phyloP scores from a whole-genome alignment of 1,139 yeast genomes.

The Candida mesenterica region DNA sequence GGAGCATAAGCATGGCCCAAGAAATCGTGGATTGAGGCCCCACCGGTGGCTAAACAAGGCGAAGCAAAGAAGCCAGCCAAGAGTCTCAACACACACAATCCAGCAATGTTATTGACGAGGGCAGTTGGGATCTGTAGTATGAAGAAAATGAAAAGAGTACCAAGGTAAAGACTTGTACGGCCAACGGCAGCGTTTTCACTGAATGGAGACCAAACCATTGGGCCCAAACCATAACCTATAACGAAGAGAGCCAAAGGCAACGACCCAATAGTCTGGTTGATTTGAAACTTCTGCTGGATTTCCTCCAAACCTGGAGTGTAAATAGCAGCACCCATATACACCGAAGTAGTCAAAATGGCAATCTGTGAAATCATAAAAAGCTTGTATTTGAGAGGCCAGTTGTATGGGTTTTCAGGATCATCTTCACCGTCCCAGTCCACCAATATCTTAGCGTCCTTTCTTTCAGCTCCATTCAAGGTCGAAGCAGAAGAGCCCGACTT shows the following conservation, averaged over 20 bases:
- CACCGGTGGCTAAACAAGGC: slow-evolving; percentile 38
- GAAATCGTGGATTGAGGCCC: slow-evolving; percentile 34
- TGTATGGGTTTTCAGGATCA: slow-evolving; percentile 58
- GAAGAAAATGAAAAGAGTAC: slow-evolving; percentile 28
- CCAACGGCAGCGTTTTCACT: slow-evolving; percentile 49
- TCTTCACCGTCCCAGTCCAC: slow-evolving; percentile 48
- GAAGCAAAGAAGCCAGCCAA: slow-evolving; percentile 35
- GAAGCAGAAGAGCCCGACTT: slow-evolving; percentile 2
- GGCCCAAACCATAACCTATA: slow-evolving; percentile 40
- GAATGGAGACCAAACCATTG: slow-evolving; percentile 37
- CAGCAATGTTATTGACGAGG: slow-evolving; percentile 27
- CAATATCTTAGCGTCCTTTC: slow-evolving; percentile 9
- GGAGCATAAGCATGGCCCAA: slow-evolving; percentile 27
- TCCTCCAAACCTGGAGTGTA: slow-evolving; percentile 54
- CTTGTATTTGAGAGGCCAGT: slow-evolving; percentile 49
- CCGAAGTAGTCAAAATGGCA: slow-evolving; percentile 47
- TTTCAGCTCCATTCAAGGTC: neutral
- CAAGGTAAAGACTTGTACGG: slow-evolving; percentile 40
- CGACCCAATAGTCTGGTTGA: slow-evolving; percentile 26
- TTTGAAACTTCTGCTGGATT: slow-evolving; percentile 26
- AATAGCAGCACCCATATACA: slow-evolving; percentile 61
- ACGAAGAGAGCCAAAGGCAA: slow-evolving; percentile 37
- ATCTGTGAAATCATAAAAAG: slow-evolving; percentile 37
- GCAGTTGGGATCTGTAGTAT: slow-evolving; percentile 34
- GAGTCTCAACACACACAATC: slow-evolving; percentile 31